A percentile compares a stretch with the other conserved stretches of the same genome.
Evolutionary conservation across 768 basidiomycete genomes (phyloP).

Genomic region (Gloeostereum incarnatum): DNA sequence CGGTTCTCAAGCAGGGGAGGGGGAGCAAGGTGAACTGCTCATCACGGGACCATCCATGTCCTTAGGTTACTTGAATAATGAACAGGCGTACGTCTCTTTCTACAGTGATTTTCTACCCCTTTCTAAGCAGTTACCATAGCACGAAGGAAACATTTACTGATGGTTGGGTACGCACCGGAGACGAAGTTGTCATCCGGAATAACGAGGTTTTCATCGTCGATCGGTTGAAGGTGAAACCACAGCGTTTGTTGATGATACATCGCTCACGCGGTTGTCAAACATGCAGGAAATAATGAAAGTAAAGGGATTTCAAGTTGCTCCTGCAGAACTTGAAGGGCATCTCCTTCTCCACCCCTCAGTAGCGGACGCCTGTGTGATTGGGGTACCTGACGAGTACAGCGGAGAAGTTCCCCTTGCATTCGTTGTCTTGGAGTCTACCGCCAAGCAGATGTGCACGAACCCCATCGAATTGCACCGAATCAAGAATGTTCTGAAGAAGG

Average conservation of each 20-base stretch:
- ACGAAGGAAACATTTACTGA: slow-evolving; percentile 56
- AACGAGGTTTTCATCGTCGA: slow-evolving; percentile 64
- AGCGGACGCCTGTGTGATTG: slow-evolving; percentile 53
- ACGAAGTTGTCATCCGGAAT: slow-evolving; percentile 60
- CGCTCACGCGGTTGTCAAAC: not conserved
- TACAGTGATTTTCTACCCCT: slow-evolving; percentile 7
- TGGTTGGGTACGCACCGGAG: slow-evolving; percentile 56
- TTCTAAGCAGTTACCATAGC: slow-evolving; percentile 21
- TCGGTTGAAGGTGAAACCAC: slow-evolving; percentile 68
- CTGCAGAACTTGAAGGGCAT: slow-evolving; percentile 61
- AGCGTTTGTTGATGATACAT: slow-evolving; percentile 31
- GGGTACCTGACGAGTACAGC: slow-evolving; percentile 62
- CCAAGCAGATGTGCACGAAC: not conserved
- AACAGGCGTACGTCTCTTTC: slow-evolving; percentile 39
- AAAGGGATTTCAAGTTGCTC: slow-evolving; percentile 38
- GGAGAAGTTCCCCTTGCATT: slow-evolving; percentile 71
- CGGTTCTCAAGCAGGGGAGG: slow-evolving; percentile 43
- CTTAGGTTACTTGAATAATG: slow-evolving; percentile 48
- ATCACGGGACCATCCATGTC: slow-evolving; percentile 54
- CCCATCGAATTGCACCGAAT: slow-evolving; percentile 11
- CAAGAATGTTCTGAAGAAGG: slow-evolving; percentile 47
- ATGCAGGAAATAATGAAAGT: slow-evolving; percentile 29
- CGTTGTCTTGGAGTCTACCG: slow-evolving; percentile 35
- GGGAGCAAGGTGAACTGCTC: slow-evolving; percentile 55
- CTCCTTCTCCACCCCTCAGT: slow-evolving; percentile 54